Evolutionary conservation across 2,329 filamentous ascomycete genomes (phyloP), one percentile per base, ranked within the genome.

Genomic region (Trichoderma gracile): DNA sequence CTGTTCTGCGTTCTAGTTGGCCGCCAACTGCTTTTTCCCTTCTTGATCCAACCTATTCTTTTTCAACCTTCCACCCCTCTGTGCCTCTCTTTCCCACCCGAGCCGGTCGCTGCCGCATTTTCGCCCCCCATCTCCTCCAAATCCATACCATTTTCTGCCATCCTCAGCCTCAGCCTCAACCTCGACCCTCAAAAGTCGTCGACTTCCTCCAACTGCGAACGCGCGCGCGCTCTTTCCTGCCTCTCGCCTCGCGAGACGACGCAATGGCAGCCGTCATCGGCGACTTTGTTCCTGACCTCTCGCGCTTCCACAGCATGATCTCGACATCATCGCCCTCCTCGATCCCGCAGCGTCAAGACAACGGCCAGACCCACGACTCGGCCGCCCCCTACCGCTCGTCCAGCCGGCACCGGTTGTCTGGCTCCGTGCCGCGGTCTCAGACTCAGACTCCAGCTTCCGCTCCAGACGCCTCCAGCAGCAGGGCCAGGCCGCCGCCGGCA

Each of bases 221-320:
- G 46, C 46, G 30, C 47, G 50, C 59, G 42, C 56, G 42, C 54
- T 46, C 38, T 33, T 30, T 45, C 23, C 27, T 10, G n/a, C n/a
- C 19, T 40, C 49, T 23, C 33, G 25, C 23, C 50, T 10, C n/a
- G n/a, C 33, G 21, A 33, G 66, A 67, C 74, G 71, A 80, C 80
- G 82, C 77, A 79, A 88, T 89, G 86, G 86, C 85, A 73, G 81
- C 85, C 78, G 76, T 88, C 77, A 83, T 88, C 71, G 84, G 84
- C 76, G 91, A 94, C 81, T 88, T 88, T 80, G 86, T 88, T 78
- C 85, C 90, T 77, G 88, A 92, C 79, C 82, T 88, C 71, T 83
- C 86, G 72, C 85, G 87, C 78, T 89, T 89, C 78, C 86, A 87
- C 81, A 86, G 83, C 79, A 90, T 88, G 83, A 89, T 92, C 80